Conservation (phyloP, 345 rosid species). For the Citrus inodora region DNA sequence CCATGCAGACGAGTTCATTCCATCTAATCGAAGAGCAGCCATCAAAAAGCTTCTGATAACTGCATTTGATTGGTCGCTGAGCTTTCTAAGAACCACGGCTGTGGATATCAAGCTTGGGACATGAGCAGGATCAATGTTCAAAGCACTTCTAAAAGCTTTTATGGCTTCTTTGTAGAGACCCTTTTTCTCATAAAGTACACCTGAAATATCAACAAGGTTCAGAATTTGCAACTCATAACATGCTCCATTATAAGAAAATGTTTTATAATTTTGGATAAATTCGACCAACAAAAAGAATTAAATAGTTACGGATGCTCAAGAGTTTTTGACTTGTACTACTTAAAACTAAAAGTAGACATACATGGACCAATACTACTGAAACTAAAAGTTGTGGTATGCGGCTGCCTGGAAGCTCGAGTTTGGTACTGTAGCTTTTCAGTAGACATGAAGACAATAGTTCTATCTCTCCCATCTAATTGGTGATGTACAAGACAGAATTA, state of each 20-base stretch:
- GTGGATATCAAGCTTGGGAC: constrained; percentile 67
- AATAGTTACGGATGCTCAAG: not conserved
- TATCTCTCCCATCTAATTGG: not conserved
- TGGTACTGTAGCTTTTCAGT: not conserved
- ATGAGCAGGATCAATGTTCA: constrained; percentile 58
- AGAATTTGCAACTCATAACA: not conserved
- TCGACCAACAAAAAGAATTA: not conserved
- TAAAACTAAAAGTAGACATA: not conserved
- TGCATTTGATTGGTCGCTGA: constrained; percentile 33
- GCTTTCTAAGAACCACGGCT: constrained; percentile 46
- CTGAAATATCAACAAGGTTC: constrained; percentile 25
- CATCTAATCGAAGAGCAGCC: constrained; percentile 61
- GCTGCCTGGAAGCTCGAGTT: not conserved
- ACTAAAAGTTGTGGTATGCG: not conserved
- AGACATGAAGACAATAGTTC: not conserved
- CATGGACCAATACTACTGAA: not conserved
- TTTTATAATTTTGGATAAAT: not conserved
- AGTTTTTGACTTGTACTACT: not conserved
- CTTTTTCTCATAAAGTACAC: constrained; percentile 47
- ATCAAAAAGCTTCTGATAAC: constrained; percentile 58
- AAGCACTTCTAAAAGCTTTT: constrained; percentile 43
- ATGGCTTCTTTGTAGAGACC: constrained; percentile 61
- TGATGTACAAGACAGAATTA: not conserved
- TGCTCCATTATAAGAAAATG: not conserved
- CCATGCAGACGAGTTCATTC: constrained; percentile 69